Conservation (phyloP, 805 yeast genomes). For the Yarrowia osloensis region DNA sequence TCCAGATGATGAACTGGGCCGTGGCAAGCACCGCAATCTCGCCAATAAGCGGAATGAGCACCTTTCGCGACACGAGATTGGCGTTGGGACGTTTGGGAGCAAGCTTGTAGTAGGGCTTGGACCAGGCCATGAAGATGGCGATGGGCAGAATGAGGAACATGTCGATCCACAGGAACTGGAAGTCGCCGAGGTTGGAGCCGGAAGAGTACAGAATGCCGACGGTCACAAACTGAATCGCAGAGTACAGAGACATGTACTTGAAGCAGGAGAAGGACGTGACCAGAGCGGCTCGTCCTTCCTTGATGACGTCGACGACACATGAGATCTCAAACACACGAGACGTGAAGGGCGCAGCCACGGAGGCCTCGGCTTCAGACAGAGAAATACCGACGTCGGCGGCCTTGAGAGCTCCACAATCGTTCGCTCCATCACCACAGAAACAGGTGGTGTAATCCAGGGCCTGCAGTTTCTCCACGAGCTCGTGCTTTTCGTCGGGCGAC, state of each 20-base stretch:
- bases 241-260: slow-evolving; percentile 95
- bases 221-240: slow-evolving; percentile 92
- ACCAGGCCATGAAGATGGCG: slow-evolving; percentile 97
- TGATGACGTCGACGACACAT: slow-evolving; percentile 87
- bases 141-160: slow-evolving; percentile 86
- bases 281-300: slow-evolving; percentile 91
- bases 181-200: slow-evolving; percentile 94
- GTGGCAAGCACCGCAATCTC: slow-evolving; percentile 63
- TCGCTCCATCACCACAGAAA: slow-evolving; percentile 99
- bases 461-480: slow-evolving; percentile 84
- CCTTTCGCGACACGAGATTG: slow-evolving; percentile 84
- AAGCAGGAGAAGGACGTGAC: slow-evolving; percentile 96
- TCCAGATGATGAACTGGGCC: slow-evolving; percentile 75
- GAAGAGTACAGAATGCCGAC: slow-evolving; percentile 81
- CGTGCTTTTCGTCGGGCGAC: slow-evolving; percentile 99
- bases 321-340: slow-evolving; percentile 86
- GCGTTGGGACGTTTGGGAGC: slow-evolving; percentile 86
- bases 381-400: slow-evolving; percentile 98
- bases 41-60: slow-evolving; percentile 78
- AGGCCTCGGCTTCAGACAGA: slow-evolving; percentile 94
- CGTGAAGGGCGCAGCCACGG: slow-evolving; percentile 98
- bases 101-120: slow-evolving; percentile 66
- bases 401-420: slow-evolving; percentile 97
- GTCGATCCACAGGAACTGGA: slow-evolving; percentile 94
- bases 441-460: slow-evolving; percentile 88